Evolutionary conservation across 257 asterid species (phyloP), one percentile per base, ranked within the genome.

Genomic region (Rauvolfia tetraphylla): DNA sequence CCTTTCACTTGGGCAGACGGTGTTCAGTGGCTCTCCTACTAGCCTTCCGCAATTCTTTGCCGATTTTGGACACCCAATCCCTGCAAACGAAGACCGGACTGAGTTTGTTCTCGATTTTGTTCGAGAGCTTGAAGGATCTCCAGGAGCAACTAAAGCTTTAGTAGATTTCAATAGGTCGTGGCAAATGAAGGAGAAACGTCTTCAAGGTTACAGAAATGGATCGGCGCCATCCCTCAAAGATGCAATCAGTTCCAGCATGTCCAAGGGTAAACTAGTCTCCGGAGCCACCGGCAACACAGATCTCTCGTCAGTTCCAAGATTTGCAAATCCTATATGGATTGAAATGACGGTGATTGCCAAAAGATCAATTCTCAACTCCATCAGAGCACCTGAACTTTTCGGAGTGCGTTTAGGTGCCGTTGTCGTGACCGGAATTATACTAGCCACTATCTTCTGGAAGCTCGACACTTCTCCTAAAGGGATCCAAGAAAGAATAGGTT

Each of bases 381-480:
- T 80, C 34, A 62, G 90, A 46, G 80, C 84, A 8, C 89, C 89
- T 0, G 89, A 85, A 53, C 63, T 86, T 6, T 83, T 83, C 41
- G 87, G 86, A 0, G 81, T 82, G 5, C 84, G 90, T 12, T 72
- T 87, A 23, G 90, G 87, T 4, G 89, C 88, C 0, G 83, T 85
- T 13, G 71, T 87, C 23, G 66, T 87, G 22, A 87, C 89, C 0
- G 90, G 89, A 7, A 6, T 85, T 29, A 83, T 87, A 10, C 79
- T 87, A 20, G 90, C 90, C 42, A 87, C 89, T 1, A 79, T 81
- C 0, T 87, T 85, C 61, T 62, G 83, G 79, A 83, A 75, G 27
- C 82, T 87, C 0, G 90, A 85, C 34, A 74, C 68, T 73, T 87
- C 90, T 1, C 90, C 90, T 0, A 85, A 73, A 72, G 89, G 90